These are phyloP conservation scores for Trametes maxima DNA, from an alignment of 768 basidiomycete genomes.

Conservation along the genomic window DNA sequence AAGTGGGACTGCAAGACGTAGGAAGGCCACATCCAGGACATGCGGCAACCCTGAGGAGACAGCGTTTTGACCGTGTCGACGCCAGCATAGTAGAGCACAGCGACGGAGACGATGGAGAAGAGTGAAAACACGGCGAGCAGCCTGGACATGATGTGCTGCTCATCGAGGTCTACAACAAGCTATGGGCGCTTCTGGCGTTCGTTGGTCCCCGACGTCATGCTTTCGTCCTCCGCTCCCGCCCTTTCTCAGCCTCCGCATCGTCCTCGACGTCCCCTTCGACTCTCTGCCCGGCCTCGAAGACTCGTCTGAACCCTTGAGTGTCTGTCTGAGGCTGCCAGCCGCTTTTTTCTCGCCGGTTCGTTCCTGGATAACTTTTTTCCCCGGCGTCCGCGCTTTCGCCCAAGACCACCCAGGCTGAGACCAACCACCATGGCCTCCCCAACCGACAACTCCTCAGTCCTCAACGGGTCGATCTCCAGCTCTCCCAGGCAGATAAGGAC, in stretches of 20 bases:
- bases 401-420: background rate
- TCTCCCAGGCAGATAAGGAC: constrained; percentile 29
- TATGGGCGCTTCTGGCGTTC: constrained; percentile 12
- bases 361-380: background rate
- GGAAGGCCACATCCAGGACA: constrained; percentile 95
- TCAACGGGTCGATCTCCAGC: constrained; percentile 27
- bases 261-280: background rate
- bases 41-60: constrained; percentile 90
- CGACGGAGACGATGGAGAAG: constrained; percentile 36
- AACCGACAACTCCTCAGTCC: constrained; percentile 30
- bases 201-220: constrained; percentile 25
- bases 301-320: background rate
- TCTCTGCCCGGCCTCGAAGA: background rate
- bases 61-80: constrained; percentile 48
- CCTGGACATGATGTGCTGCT: constrained; percentile 18
- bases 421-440: constrained; percentile 29
- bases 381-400: background rate
- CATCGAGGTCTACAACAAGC: constrained; percentile 30
- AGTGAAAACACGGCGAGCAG: constrained; percentile 15
- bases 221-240: constrained; percentile 18
- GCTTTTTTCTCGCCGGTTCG: background rate
- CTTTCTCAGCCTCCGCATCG: constrained; percentile 6
- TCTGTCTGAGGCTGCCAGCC: background rate
- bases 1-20: constrained; percentile 76
- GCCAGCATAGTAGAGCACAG: constrained; percentile 39